phyloP scores from a whole-genome alignment of 2,329 filamentous ascomycete genomes.

The Ophiostoma ulmi region DNA sequence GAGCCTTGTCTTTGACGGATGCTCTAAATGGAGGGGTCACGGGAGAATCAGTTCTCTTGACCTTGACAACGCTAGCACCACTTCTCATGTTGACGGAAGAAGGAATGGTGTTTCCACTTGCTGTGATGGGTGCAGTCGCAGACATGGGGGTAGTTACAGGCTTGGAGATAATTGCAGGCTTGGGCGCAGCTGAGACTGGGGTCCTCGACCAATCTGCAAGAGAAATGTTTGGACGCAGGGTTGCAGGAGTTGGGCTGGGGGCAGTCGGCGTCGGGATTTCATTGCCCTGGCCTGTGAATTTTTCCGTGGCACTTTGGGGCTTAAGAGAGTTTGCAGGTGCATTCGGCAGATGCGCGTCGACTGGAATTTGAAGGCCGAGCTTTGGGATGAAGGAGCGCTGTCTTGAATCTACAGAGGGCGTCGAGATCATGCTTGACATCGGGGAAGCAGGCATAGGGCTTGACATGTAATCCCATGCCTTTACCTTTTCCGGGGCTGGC shows the following conservation, averaged over 20 bases:
- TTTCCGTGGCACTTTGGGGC: not conserved
- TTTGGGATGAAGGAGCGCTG: not conserved
- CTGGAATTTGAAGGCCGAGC: not conserved
- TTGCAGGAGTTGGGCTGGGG: conserved; percentile 34
- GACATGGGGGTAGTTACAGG: too few species aligned
- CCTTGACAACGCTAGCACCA: conserved; percentile 12
- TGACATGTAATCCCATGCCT: not conserved
- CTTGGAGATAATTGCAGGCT: too few species aligned
- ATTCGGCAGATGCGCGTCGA: not conserved
- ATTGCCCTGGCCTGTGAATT: not conserved
- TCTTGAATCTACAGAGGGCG: not conserved
- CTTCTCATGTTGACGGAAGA: conserved; percentile 8
- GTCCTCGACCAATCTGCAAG: not conserved
- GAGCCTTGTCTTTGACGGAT: not conserved
- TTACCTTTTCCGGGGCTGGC: not conserved
- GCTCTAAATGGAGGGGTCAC: not conserved
- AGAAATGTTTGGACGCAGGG: conserved; percentile 29
- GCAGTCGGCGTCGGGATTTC: conserved; percentile 34
- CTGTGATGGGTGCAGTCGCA: not conserved
- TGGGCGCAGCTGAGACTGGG: not conserved
- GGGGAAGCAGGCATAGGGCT: too few species aligned
- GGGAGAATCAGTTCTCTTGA: not conserved
- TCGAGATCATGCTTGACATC: not conserved
- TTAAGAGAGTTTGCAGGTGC: not conserved
- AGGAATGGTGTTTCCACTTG: conserved; percentile 1